A percentile compares a stretch with the other conserved stretches of the same genome.
phyloP scores from a whole-genome alignment of 2,329 filamentous ascomycete genomes.

The Fusarium bactridioides region DNA sequence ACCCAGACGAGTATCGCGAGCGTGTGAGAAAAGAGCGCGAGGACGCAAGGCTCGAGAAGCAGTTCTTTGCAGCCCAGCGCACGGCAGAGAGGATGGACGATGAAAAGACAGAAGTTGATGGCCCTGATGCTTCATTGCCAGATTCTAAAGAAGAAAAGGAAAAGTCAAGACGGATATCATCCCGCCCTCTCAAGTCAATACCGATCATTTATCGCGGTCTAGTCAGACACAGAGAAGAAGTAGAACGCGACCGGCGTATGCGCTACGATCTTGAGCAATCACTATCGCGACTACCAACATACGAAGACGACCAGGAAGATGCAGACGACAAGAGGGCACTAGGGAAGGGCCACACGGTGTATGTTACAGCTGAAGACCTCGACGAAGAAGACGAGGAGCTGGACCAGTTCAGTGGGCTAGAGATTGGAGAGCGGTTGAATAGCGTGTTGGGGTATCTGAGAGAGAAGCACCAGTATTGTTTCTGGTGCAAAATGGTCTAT shows the following conservation, averaged over 20 bases:
- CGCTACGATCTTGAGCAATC: constrained; percentile 72
- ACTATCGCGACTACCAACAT: constrained; percentile 68
- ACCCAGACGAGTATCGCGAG: constrained; percentile 77
- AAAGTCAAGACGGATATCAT: constrained; percentile 49
- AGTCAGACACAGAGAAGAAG: constrained; percentile 72
- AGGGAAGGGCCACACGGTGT: constrained; percentile 62
- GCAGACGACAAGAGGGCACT: constrained; percentile 75
- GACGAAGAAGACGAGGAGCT: constrained; percentile 84
- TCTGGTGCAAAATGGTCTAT: constrained; percentile 93
- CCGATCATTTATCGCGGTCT: constrained; percentile 83
- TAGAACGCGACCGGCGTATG: constrained; percentile 72
- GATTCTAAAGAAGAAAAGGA: constrained; percentile 28
- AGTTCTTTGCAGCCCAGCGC: constrained; percentile 80
- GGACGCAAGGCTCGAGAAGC: constrained; percentile 70
- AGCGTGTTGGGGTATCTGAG: constrained; percentile 75
- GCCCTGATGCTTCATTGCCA: constrained; percentile 24
- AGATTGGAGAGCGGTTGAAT: constrained; percentile 70
- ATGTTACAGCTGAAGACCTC: constrained; percentile 70
- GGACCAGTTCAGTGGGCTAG: constrained; percentile 77
- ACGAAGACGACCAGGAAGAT: constrained; percentile 75
- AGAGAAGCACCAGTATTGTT: constrained; percentile 81
- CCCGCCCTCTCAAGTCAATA: constrained; percentile 68
- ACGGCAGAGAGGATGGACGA: constrained; percentile 80
- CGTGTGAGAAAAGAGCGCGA: constrained; percentile 76
- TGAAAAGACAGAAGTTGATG: constrained; percentile 48